Percentiles rank a stretch among this genome's conserved stretches.
Conservation (phyloP, 371 early-diverging fungal genomes). For the Mucor circinelloides region DNA sequence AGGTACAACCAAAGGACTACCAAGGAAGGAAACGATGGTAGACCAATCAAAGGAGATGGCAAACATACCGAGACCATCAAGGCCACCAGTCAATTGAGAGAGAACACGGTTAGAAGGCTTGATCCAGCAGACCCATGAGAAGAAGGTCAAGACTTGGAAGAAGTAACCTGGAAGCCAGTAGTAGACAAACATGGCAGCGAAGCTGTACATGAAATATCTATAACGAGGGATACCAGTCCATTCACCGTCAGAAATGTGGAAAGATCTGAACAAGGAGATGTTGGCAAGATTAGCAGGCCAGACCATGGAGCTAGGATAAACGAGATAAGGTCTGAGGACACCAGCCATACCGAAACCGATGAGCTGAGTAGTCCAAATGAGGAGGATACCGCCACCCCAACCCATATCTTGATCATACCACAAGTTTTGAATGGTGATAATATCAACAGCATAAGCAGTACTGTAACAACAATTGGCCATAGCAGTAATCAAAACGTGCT, state of each 20-base stretch:
- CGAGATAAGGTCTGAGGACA: slow-evolving; percentile 71
- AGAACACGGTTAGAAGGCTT: slow-evolving; percentile 57
- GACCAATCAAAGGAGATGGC: slow-evolving; percentile 80
- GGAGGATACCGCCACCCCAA: slow-evolving; percentile 57
- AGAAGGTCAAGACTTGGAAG: slow-evolving; percentile 67
- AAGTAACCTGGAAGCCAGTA: slow-evolving; percentile 82
- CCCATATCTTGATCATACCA: slow-evolving; percentile 66
- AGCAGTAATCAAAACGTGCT: slow-evolving; percentile 78
- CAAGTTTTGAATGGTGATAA: slow-evolving; percentile 67
- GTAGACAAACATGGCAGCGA: slow-evolving; percentile 65
- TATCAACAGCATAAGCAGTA: slow-evolving; percentile 77
- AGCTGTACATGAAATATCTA: slow-evolving; percentile 65
- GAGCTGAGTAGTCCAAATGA: slow-evolving; percentile 73
- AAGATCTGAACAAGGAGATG: slow-evolving; percentile 73
- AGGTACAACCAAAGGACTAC: slow-evolving; percentile 75
- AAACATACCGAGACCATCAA: slow-evolving; percentile 69
- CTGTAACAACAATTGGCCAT: slow-evolving; percentile 58
- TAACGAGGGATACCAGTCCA: slow-evolving; percentile 56
- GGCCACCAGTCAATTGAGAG: slow-evolving; percentile 64
- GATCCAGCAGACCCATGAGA: slow-evolving; percentile 79
- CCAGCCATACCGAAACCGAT: slow-evolving; percentile 89
- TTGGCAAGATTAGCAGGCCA: slow-evolving; percentile 80
- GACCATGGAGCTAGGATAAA: slow-evolving; percentile 85
- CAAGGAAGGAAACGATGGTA: slow-evolving; percentile 63
- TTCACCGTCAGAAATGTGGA: slow-evolving; percentile 60